Evolutionary conservation across 352 stramenopile species (phyloP), one percentile per base, ranked within the genome.

Genomic region (Phytophthora megakarya): DNA sequence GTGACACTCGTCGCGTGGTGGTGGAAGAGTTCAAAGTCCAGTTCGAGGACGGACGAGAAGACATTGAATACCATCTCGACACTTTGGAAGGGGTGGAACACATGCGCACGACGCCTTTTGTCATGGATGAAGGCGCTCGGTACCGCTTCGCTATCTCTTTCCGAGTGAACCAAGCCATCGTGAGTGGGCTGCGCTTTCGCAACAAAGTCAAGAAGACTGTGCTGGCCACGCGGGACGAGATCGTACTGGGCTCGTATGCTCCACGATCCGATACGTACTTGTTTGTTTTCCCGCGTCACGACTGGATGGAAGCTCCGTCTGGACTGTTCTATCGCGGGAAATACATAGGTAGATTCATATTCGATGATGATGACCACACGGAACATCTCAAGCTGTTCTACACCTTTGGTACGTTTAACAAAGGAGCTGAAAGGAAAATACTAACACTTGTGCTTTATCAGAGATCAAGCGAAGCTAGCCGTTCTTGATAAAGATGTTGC

Each of bases 171-270:
- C 81, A 84, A 18, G 65, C 83, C 12, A 96, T 97, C 55, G 83
- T 97, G 32, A 92, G 83, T 40, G 88, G 89, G 2, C 53, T 96
- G 33, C 86, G 86, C 37, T 97, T 96, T 71, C 71, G 73, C 42
- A 96, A 96, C 66, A 93, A 94, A 63, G 81, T 91, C 43, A 93
- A 90, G 52, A 95, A 93, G 69, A 88, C 84, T 16, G 76, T 96
- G 26, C 61, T 96, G 10, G 81, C 83, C 10, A 86, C 70, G 15
- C 72, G 63, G 0, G 89, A 96, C 51, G 80, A 95, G 69, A 80
- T 97, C 38, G 83, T 96, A 18, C 61, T 97, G 45, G 89, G 89
- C 7, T 95, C 84, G 10, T 96, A 96, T 53, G 83, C 89, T 5
- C 89, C 89, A 13, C 76, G 83, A 15, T 88, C 82, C 15, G 65